phyloP scores from a whole-genome alignment of 2,329 filamentous ascomycete species.

The Fusarium nematophilum region DNA sequence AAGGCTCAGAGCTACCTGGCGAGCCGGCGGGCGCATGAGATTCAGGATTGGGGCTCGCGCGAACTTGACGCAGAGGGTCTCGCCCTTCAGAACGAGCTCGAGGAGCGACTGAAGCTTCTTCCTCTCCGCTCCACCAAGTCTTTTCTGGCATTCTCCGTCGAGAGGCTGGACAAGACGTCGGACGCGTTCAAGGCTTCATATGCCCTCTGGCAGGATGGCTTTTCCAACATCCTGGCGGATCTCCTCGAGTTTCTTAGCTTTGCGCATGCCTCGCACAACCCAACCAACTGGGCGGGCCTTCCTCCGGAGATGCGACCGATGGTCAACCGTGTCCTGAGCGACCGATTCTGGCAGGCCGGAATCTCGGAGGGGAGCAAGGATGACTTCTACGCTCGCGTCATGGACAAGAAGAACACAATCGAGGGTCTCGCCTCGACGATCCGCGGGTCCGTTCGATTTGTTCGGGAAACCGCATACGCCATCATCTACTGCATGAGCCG shows the following conservation, averaged over 20 bases:
- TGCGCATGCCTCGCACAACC: conserved; percentile 91
- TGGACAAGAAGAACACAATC: conserved; percentile 87
- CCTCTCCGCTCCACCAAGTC: conserved; percentile 91
- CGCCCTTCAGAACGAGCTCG: conserved; percentile 80
- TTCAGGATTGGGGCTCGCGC: conserved; percentile 85
- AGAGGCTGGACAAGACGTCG: conserved; percentile 82
- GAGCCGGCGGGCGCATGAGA: conserved; percentile 76
- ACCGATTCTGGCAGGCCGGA: conserved; percentile 97
- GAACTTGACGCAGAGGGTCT: conserved; percentile 83
- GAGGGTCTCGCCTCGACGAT: conserved; percentile 96
- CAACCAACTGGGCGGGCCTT: conserved; percentile 82
- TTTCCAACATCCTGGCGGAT: conserved; percentile 85
- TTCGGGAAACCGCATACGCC: conserved; percentile 93
- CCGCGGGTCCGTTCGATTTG: conserved; percentile 86
- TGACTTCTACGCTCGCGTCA: conserved; percentile 93
- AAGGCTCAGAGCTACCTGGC: conserved; percentile 84
- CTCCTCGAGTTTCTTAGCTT: conserved; percentile 88
- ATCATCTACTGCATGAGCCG: conserved; percentile 94
- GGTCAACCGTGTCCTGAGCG: conserved; percentile 85
- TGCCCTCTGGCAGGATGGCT: conserved; percentile 84
- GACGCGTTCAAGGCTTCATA: conserved; percentile 80
- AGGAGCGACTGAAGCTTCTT: conserved; percentile 78
- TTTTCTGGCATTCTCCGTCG: conserved; percentile 91
- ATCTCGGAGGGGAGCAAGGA: conserved; percentile 97
- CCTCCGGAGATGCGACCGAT: conserved; percentile 80